Base-by-base conservation (phyloP, 169 alveolate species). In the Plasmodium yoelii region DNA sequence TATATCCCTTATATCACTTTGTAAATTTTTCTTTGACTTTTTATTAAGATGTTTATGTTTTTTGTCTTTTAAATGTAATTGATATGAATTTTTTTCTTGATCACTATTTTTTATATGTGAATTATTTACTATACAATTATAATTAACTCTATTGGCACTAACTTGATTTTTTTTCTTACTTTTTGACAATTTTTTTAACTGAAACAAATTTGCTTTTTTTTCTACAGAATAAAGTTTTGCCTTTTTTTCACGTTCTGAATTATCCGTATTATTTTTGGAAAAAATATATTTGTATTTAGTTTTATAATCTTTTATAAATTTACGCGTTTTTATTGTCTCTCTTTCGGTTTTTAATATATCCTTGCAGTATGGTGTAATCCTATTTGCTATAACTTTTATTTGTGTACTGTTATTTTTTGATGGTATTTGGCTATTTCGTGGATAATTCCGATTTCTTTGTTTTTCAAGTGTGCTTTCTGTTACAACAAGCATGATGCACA, bases 281-380 rank as follows among this genome's bases (percentile, higher is more conserved):
- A 55, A 55, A 67, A 67, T 59, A 80, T 53, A 67, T 42, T 55
- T 55, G 82, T 65, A 68, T 59, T 68, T 68, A 55, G 46, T 55
- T 22, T 80, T 80, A 65, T 42, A 34, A 26, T 51, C 72, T 26
- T 56, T 80, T 80, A 65, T 18, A 51, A 65, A 80, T 49, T 68
- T 80, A n/a, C 90, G 90, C 13, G 90, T 67, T 68, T 65, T 80
- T 80, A 80, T 80, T 55, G 39, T 42, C 15, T 60, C 88, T 39
- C 42, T 74, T 74, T 56, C 55, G 56, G 39, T 9, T n/a, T 61
- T 74, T 61, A 73, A 60, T 80, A 47, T 80, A n/a, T 68, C 90
- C 56, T 49, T 61, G 39, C 77, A 80, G 46, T 80, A 80, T 67
- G 82, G 90, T 8, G 90, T 80, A 70, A 80, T 67, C 65, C 90